Conservation (phyloP, 345 rosid species). For the Lumnitzera racemosa region DNA sequence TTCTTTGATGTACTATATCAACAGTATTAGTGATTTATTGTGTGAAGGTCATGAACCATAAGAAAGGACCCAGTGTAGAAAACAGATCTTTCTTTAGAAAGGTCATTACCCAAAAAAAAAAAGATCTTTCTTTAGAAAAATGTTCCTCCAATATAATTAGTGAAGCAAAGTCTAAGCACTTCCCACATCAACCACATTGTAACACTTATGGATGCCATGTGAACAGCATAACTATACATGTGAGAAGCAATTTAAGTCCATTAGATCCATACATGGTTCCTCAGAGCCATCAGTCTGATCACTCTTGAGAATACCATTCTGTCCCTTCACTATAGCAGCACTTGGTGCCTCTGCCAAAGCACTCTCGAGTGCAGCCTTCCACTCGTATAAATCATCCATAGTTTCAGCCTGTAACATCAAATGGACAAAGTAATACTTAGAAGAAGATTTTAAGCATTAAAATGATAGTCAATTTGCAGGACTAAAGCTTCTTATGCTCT, state of each 20-base stretch:
- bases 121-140: no score
- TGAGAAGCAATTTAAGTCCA: background rate
- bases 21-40: no score
- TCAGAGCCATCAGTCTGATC: slow-evolving; percentile 46
- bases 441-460: slow-evolving; percentile 2
- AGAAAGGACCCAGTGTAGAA: no score
- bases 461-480: background rate
- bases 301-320: slow-evolving; percentile 67
- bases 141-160: no score
- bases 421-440: background rate
- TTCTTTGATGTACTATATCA: no score
- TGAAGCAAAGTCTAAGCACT: background rate
- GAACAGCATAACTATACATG: background rate
- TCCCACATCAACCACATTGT: background rate
- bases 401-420: slow-evolving; percentile 67
- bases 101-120: no score
- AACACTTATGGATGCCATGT: background rate
- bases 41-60: no score
- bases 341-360: slow-evolving; percentile 91
- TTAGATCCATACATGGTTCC: slow-evolving; percentile 31
- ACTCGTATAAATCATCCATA: slow-evolving; percentile 73
- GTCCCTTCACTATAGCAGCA: slow-evolving; percentile 63
- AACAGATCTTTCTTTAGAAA: no score
- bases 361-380: slow-evolving; percentile 88
- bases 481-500: no score